Percentiles rank a stretch among this genome's conserved stretches.
These are phyloP conservation scores for Plasmodium berghei DNA, from an alignment of 169 alveolate species.

Conservation along the genomic window DNA sequence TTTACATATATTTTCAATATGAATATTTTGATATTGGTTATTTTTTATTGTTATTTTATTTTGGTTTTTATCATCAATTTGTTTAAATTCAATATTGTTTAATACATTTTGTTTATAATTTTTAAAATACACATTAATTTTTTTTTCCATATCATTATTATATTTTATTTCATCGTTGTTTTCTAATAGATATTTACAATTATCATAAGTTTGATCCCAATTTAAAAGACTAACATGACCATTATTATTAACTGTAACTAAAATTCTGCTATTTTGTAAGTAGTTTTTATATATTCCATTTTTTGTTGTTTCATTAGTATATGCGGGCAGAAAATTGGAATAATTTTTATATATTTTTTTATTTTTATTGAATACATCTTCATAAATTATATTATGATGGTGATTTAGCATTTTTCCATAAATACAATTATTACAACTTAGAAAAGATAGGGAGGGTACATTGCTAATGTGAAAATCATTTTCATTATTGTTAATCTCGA, in stretches of 20 bases:
- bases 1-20: slow-evolving; percentile 34
- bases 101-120: slow-evolving; percentile 33
- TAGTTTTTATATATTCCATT: slow-evolving; percentile 62
- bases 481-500: slow-evolving; percentile 25
- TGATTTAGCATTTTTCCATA: slow-evolving; percentile 60
- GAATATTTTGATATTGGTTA: slow-evolving; percentile 33
- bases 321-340: slow-evolving; percentile 40
- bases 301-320: slow-evolving; percentile 30
- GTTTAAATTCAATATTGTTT: slow-evolving; percentile 34
- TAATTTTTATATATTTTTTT: slow-evolving; percentile 36
- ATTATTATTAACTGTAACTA: slow-evolving; percentile 51
- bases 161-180: slow-evolving; percentile 15
- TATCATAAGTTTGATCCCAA: slow-evolving; percentile 30
- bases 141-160: slow-evolving; percentile 23
- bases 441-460: slow-evolving; percentile 26
- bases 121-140: slow-evolving; percentile 14
- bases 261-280: slow-evolving; percentile 26
- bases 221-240: slow-evolving; percentile 59
- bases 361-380: slow-evolving; percentile 29
- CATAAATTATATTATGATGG: slow-evolving; percentile 56
- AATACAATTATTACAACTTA: slow-evolving; percentile 47
- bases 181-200: slow-evolving; percentile 21
- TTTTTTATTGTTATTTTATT: slow-evolving; percentile 11
- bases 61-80: slow-evolving; percentile 40
- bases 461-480: slow-evolving; percentile 20